A percentile compares a stretch with the other conserved stretches of the same genome.
Evolutionary conservation across 2,329 filamentous ascomycete genomes (phyloP).

Genomic region (Mycocentrospora acerina): DNA sequence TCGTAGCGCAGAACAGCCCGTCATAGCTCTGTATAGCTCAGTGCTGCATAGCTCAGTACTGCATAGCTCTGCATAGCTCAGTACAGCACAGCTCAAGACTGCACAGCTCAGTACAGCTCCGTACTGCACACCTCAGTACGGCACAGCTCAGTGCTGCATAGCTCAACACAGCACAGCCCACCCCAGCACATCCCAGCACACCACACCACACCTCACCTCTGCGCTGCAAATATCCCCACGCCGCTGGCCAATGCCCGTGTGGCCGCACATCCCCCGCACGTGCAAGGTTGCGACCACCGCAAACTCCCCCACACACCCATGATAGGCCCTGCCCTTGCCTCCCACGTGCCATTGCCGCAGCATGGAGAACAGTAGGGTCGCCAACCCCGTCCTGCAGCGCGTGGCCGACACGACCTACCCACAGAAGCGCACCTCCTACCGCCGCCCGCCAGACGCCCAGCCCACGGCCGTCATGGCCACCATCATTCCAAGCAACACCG

Average conservation of each 20-base stretch:
- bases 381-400: conserved; percentile 24
- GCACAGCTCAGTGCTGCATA: no score
- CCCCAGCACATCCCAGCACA: conserved; percentile 7
- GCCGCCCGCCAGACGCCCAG: conserved; percentile 34
- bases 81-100: no score
- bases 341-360: no score
- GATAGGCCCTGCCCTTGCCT: no score
- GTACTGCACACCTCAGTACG: no score
- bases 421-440: conserved; percentile 36
- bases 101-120: no score
- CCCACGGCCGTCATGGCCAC: conserved; percentile 18
- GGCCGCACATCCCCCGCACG: conserved; percentile 12
- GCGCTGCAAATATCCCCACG: no score
- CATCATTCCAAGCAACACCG: conserved; percentile 32
- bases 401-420: conserved; percentile 29
- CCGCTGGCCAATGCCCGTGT: no score
- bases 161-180: conserved; percentile 2
- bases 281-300: conserved; percentile 12
- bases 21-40: no score
- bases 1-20: no score
- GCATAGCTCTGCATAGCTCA: no score
- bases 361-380: conserved; percentile 33
- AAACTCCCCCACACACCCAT: conserved; percentile 16
- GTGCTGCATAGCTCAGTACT: no score
- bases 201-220: background rate